A percentile compares a stretch with the other conserved stretches of the same genome.
phyloP scores from a whole-genome alignment of 371 early-diverging fungal genomes.

The Thermomucor indicae-seudaticae region DNA sequence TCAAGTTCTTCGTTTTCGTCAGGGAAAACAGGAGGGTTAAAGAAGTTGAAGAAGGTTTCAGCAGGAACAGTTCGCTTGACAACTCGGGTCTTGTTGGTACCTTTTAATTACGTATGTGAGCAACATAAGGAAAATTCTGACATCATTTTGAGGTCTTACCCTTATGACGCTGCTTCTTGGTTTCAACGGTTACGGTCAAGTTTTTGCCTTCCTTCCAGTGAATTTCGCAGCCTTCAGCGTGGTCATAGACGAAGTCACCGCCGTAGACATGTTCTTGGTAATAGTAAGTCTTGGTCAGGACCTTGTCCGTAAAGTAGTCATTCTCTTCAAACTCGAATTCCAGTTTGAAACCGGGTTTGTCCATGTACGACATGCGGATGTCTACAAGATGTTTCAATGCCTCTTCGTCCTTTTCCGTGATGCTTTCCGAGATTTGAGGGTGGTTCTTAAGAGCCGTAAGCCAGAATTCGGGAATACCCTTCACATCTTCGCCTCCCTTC shows the following conservation, averaged over 20 bases:
- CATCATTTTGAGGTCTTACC: constrained; percentile 22
- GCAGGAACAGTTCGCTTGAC: constrained; percentile 93
- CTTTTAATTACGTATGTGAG: constrained; percentile 13
- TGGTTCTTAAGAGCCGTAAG: constrained; percentile 85
- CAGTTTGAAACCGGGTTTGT: constrained; percentile 89
- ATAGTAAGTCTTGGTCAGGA: constrained; percentile 89
- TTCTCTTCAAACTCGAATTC: constrained; percentile 89
- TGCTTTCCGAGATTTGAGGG: constrained; percentile 71
- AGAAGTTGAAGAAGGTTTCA: constrained; percentile 95
- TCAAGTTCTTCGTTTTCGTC: constrained; percentile 70
- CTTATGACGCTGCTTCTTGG: constrained; percentile 98
- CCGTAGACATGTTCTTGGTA: constrained; percentile 71
- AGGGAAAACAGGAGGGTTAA: constrained; percentile 78
- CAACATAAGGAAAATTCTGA: neutral
- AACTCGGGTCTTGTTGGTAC: constrained; percentile 95
- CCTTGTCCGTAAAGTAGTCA: constrained; percentile 82
- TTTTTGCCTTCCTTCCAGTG: constrained; percentile 96
- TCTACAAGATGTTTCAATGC: constrained; percentile 81
- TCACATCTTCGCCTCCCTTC: constrained; percentile 2
- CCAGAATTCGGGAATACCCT: constrained; percentile 87
- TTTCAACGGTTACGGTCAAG: constrained; percentile 85
- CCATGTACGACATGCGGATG: constrained; percentile 80
- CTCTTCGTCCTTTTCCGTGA: constrained; percentile 87
- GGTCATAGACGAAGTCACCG: constrained; percentile 84
- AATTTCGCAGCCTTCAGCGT: constrained; percentile 85